Evolutionary conservation across 352 stramenopile genomes (phyloP).

Genomic region (Globisporangium splendens): DNA sequence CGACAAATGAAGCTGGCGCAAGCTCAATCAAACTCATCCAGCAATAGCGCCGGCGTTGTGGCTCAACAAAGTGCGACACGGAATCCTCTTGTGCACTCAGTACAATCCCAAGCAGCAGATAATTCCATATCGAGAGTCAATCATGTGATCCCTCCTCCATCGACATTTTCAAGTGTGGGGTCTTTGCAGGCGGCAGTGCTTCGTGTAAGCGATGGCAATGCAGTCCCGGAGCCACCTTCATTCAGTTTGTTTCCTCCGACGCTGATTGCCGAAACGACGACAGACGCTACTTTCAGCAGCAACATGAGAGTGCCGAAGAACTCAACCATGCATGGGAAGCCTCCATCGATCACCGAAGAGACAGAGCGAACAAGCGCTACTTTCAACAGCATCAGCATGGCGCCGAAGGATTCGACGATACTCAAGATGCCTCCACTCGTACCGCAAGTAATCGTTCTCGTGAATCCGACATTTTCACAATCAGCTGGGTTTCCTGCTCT

Average conservation of each 20-base stretch:
- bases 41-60: no score
- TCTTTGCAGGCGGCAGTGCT: neutral
- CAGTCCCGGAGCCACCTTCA: constrained; percentile 15
- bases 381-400: neutral
- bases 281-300: neutral
- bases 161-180: neutral
- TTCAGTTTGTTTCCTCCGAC: constrained; percentile 18
- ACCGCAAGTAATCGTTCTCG: constrained; percentile 20
- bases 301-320: neutral
- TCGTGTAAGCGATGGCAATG: constrained; percentile 1
- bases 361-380: neutral
- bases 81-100: no score
- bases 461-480: constrained; percentile 26
- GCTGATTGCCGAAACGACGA: neutral
- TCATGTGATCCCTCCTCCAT: neutral
- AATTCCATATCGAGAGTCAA: neutral
- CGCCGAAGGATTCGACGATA: neutral
- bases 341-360: neutral
- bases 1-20: constrained; percentile 23
- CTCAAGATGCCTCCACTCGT: neutral
- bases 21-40: neutral
- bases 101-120: neutral
- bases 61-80: no score
- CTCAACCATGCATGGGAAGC: no score
- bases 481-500: constrained; percentile 23